phyloP scores from a whole-genome alignment of 345 rosid genomes.

The Dipteronia dyeriana region DNA sequence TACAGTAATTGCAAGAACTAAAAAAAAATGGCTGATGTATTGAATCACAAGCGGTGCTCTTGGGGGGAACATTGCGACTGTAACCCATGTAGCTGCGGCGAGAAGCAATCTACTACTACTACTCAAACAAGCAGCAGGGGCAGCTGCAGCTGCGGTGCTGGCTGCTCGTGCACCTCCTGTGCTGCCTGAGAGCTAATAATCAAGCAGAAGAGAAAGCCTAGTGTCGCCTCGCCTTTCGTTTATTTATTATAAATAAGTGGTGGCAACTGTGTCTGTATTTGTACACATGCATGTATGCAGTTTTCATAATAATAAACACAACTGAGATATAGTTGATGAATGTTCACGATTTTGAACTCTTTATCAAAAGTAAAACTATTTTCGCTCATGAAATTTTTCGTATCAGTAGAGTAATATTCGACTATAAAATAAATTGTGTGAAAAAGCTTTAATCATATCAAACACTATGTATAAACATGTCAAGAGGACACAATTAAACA shows the following conservation, averaged over 20 bases:
- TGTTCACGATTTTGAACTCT: neutral
- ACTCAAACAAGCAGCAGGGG: conserved; percentile 26
- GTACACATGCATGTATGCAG: neutral
- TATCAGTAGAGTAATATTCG: too few species aligned
- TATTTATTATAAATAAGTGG: too few species aligned
- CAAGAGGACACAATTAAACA: too few species aligned
- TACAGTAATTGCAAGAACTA: too few species aligned
- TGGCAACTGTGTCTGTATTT: too few species aligned
- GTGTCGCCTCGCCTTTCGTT: too few species aligned
- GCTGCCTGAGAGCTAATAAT: conserved; percentile 18
- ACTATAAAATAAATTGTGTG: too few species aligned
- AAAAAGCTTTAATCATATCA: too few species aligned
- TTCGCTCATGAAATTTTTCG: too few species aligned
- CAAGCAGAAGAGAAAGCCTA: neutral
- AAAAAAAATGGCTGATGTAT: conserved; percentile 27
- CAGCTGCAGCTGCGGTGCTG: conserved; percentile 41
- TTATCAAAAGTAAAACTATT: neutral
- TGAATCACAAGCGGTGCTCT: conserved; percentile 39
- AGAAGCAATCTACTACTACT: neutral
- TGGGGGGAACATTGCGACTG: conserved; percentile 68
- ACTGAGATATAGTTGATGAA: neutral
- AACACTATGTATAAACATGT: too few species aligned
- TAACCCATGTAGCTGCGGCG: conserved; percentile 61
- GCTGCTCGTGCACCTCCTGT: conserved; percentile 42
- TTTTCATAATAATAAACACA: neutral